phyloP scores from a whole-genome alignment of 192 early-diverging fungal genomes.

The Lobulomyces angularis region DNA sequence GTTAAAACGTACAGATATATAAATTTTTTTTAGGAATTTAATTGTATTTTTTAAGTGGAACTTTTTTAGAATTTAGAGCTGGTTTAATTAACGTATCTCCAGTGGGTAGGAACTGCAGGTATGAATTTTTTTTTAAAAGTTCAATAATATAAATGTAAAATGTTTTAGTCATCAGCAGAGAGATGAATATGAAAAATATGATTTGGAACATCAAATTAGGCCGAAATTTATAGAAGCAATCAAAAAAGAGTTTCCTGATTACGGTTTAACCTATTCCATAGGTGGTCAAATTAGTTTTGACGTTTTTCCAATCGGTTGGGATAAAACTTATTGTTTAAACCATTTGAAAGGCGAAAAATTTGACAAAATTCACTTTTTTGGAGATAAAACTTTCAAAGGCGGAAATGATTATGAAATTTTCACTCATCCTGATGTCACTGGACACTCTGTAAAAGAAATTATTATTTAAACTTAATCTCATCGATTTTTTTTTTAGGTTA shows the following conservation, averaged over 20 bases:
- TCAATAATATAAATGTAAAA: constrained; percentile 9
- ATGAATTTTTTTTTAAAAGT: constrained; percentile 7
- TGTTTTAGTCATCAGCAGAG: constrained; percentile 59
- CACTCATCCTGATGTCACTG: constrained; percentile 58
- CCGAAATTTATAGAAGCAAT: constrained; percentile 73
- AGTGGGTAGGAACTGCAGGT: constrained; percentile 87
- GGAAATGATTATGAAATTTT: constrained; percentile 99
- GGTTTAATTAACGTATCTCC: constrained; percentile 99
- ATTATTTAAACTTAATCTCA: no score
- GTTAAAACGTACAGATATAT: constrained; percentile 87
- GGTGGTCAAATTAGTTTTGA: constrained; percentile 98
- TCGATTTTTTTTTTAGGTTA: no score
- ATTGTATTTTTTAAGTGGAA: constrained; percentile 47
- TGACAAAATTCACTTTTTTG: constrained; percentile 91
- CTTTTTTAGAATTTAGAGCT: constrained; percentile 95
- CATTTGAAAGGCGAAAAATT: constrained; percentile 81
- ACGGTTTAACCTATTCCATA: constrained; percentile 86
- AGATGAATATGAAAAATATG: constrained; percentile 82
- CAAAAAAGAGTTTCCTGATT: constrained; percentile 71
- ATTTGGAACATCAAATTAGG: constrained; percentile 68
- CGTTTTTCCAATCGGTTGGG: constrained; percentile 97
- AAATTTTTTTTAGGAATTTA: neutral
- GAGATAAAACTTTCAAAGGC: constrained; percentile 93
- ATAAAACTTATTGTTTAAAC: constrained; percentile 95
- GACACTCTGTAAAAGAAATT: constrained; percentile 79